Evolutionary conservation across 1,139 yeast species (phyloP).

Genomic region (Debaryomyces fabryi): DNA sequence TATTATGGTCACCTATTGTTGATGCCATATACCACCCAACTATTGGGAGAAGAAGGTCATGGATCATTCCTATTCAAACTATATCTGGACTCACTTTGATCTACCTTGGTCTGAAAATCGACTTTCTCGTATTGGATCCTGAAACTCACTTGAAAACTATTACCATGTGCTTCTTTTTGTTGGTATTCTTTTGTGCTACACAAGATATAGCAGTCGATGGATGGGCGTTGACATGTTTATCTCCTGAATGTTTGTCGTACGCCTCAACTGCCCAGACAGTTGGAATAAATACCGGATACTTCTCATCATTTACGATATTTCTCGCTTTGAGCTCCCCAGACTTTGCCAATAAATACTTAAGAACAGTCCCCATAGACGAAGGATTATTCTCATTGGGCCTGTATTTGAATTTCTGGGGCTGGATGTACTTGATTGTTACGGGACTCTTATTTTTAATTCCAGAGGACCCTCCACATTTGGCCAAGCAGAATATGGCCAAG

Average conservation of each 20-base stretch:
- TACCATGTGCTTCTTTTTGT: constrained; percentile 66
- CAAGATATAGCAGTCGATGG: constrained; percentile 99
- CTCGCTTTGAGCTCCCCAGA: constrained; percentile 90
- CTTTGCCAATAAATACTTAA: constrained; percentile 82
- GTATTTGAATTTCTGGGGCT: constrained; percentile 79
- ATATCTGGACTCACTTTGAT: constrained; percentile 72
- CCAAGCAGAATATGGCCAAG: constrained; percentile 40
- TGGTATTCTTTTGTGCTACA: constrained; percentile 91
- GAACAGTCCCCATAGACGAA: constrained; percentile 57
- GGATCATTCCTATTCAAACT: constrained; percentile 93
- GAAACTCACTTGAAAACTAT: constrained; percentile 55
- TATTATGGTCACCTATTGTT: constrained; percentile 94
- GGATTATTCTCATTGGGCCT: constrained; percentile 76
- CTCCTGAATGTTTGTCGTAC: constrained; percentile 78
- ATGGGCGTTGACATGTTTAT: constrained; percentile 91
- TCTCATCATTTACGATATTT: constrained; percentile 86
- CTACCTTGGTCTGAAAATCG: constrained; percentile 62
- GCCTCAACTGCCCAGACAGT: constrained; percentile 98
- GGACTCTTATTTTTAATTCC: constrained; percentile 59
- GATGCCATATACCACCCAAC: constrained; percentile 74
- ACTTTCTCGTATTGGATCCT: constrained; percentile 58
- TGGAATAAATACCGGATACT: constrained; percentile 92
- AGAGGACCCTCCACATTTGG: constrained; percentile 64
- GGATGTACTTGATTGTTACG: constrained; percentile 70
- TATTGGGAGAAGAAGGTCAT: constrained; percentile 83